Conservation (phyloP, 768 basidiomycete genomes). For the Holtermannia corniformis region DNA sequence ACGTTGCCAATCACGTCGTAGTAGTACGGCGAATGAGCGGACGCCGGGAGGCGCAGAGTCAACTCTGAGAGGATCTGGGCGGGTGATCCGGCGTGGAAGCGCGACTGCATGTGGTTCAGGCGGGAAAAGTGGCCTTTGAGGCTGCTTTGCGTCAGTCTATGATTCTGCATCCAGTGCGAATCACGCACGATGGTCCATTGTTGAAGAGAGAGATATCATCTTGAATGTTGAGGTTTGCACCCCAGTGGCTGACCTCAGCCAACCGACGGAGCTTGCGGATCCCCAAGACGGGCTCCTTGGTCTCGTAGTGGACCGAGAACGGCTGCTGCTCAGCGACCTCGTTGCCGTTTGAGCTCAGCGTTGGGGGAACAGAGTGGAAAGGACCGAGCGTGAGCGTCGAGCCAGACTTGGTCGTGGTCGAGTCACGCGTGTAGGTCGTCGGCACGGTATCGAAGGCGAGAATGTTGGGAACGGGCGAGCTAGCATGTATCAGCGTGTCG, state of each 20-base stretch:
- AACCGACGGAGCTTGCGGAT: slow-evolving; percentile 60
- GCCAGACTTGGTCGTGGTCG: slow-evolving; percentile 62
- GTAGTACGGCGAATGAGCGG: slow-evolving; percentile 73
- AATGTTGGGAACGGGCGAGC: slow-evolving; percentile 62
- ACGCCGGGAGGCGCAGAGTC: slow-evolving; percentile 69
- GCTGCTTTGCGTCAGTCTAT: slow-evolving; percentile 44
- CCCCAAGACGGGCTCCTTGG: slow-evolving; percentile 71
- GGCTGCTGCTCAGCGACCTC: slow-evolving; percentile 59
- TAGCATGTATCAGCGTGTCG: slow-evolving; percentile 32
- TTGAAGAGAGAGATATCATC: slow-evolving; percentile 80
- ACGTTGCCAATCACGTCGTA: slow-evolving; percentile 93
- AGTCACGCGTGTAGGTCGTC: slow-evolving; percentile 49
- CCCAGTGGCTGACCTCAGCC: slow-evolving; percentile 96
- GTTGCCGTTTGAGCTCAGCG: slow-evolving; percentile 50
- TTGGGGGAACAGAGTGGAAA: slow-evolving; percentile 60
- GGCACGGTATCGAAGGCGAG: slow-evolving; percentile 52
- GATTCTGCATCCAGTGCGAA: neutral
- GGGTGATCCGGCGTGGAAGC: slow-evolving; percentile 58
- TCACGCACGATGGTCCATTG: slow-evolving; percentile 73
- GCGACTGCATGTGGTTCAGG: slow-evolving; percentile 69
- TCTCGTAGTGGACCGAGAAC: slow-evolving; percentile 66
- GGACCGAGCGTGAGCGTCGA: slow-evolving; percentile 82
- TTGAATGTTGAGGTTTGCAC: slow-evolving; percentile 83
- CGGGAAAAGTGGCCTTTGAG: slow-evolving; percentile 95
- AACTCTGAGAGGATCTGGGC: slow-evolving; percentile 56